Evolutionary conservation across 345 rosid species (phyloP).

Genomic region (Brassica rapa): DNA sequence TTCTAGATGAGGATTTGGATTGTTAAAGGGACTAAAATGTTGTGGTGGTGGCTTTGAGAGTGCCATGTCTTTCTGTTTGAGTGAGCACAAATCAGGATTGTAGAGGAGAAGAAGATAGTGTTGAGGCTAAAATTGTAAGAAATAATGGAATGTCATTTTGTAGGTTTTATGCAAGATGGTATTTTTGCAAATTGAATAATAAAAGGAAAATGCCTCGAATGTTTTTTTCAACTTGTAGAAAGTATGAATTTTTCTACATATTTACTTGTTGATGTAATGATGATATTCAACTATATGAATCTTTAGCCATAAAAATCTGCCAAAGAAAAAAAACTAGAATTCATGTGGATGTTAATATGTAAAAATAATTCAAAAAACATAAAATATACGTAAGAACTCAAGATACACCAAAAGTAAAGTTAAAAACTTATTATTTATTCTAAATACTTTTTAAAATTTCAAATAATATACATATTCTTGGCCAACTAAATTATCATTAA

Average conservation of each 20-base stretch:
- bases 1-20: constrained; percentile 8
- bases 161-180: background rate
- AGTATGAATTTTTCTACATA: background rate
- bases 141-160: background rate
- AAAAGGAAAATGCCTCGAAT: background rate
- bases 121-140: constrained; percentile 19
- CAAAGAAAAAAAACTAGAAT: background rate
- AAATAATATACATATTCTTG: background rate
- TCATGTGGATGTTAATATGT: background rate
- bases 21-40: background rate
- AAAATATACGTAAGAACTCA: background rate
- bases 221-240: background rate
- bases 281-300: background rate
- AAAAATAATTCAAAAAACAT: background rate
- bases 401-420: background rate
- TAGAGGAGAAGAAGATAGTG: constrained; percentile 14
- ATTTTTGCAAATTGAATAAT: background rate
- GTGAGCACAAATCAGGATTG: constrained; percentile 14
- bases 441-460: background rate
- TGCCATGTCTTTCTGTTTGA: constrained; percentile 28
- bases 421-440: background rate
- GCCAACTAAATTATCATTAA: background rate
- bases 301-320: background rate
- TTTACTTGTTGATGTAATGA: background rate
- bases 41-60: constrained; percentile 29